These are phyloP conservation scores for Raddia guianensis DNA, from an alignment of 176 grass and related monocot genomes.

Conservation along the genomic window DNA sequence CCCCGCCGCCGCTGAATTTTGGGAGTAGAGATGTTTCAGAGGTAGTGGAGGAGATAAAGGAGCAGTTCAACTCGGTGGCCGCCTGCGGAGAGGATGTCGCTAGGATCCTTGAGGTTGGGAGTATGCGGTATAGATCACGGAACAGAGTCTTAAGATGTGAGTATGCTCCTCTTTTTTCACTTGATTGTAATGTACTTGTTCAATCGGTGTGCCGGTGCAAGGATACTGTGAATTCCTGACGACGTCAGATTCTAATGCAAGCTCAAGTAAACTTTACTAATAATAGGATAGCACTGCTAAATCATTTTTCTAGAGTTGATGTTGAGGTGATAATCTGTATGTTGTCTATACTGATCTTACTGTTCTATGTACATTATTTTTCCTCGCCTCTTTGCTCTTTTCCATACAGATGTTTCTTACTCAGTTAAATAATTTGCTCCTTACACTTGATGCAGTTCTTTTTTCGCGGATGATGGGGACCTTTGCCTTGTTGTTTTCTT, in stretches of 20 bases:
- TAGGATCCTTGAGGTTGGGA: conserved; percentile 81
- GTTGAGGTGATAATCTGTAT: background rate
- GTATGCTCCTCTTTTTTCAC: conserved; percentile 44
- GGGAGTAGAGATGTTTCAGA: conserved; percentile 68
- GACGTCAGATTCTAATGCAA: background rate
- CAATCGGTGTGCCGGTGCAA: background rate
- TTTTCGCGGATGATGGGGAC: conserved; percentile 63
- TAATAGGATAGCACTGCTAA: background rate
- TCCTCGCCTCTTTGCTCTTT: background rate
- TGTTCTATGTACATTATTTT: background rate
- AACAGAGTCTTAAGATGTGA: conserved; percentile 69
- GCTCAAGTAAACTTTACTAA: background rate
- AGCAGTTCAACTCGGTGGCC: conserved; percentile 68
- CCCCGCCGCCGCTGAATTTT: background rate
- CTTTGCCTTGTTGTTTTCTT: conserved; percentile 48
- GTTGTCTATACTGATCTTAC: conserved; percentile 8
- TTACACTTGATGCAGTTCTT: conserved; percentile 59
- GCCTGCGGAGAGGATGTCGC: conserved; percentile 69
- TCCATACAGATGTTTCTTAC: background rate
- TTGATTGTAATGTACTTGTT: conserved; percentile 19
- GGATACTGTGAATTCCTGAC: background rate
- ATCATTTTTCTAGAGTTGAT: conserved; percentile 6
- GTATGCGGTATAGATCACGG: conserved; percentile 46
- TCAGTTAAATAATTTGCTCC: conserved; percentile 13
- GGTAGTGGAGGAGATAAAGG: conserved; percentile 78